Base-by-base conservation (phyloP, 495 filamentous ascomycete species). In the Aspergillus panamensis region DNA sequence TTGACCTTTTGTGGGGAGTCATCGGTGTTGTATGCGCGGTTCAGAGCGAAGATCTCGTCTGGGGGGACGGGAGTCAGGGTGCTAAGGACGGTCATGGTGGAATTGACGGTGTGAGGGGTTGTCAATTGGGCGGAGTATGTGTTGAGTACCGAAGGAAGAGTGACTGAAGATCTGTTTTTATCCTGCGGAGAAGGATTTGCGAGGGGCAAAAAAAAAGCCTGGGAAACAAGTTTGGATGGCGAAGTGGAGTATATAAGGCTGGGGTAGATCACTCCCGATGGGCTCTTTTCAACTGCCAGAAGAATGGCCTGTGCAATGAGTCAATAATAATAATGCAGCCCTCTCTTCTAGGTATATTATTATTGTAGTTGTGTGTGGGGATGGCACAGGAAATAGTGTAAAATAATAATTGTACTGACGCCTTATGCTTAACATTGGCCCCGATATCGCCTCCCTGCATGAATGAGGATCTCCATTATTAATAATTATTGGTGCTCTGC, bases 21-120 rank as follows among this genome's bases (percentile, higher is more conserved):
- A 56, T 81, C 75, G 50, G 64, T 67, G 60, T 52, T 62, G 62
- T 69, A 79, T 47, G 73, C 73, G 40, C 68, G 72, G 67, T 76
- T 77, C 58, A 79, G 56, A 29, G 72, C 73, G 63, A 79, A 79
- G 68, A 77, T 77, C 67, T 79, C 76, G 51, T 79, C 76, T n/a
- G 73, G 63, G n/a, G 73, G 71, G 20, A 77, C 66, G 7, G 74
- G 74, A 42, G 66, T 65, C 59, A 77, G 63, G 37, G 65, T 70
- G 10, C 55, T 60, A 33, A 73, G 61, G 44, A 73, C 65, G 33
- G 63, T 65, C 73, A 76, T 76, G 30, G 55, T 67, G 68, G 47
- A 45, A 37, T 47, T 13, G 53, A 30, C 19, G 21, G 7, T 12
- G 7, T 37, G 6, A 32, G 17, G 32, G 35, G 52, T 53, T 35